These are phyloP conservation scores for Sextonia rubra DNA, from an alignment of 164 flowering plant species.

Conservation along the genomic window DNA sequence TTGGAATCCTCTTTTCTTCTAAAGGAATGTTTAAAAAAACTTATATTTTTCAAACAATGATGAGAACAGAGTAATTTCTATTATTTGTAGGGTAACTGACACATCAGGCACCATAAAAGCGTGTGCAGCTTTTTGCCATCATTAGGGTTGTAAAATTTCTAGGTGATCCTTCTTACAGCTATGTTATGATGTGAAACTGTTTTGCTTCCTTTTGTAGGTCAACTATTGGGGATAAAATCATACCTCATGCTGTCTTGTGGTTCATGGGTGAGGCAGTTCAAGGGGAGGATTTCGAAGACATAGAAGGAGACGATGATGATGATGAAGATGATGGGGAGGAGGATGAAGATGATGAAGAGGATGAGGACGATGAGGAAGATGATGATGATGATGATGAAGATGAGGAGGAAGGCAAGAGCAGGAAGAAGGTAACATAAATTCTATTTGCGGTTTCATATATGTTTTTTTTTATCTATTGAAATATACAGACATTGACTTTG, in stretches of 20 bases:
- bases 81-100: too few relatives aligned
- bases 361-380: slow-evolving; percentile 53
- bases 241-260: slow-evolving; percentile 89
- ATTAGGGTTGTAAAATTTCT: too few relatives aligned
- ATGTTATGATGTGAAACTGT: neutral
- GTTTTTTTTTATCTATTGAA: neutral
- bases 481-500: neutral
- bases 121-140: too few relatives aligned
- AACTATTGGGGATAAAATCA: slow-evolving; percentile 69
- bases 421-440: slow-evolving; percentile 41
- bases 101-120: too few relatives aligned
- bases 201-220: slow-evolving; percentile 39
- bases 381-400: slow-evolving; percentile 69
- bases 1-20: too few relatives aligned
- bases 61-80: too few relatives aligned
- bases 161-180: too few relatives aligned
- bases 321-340: slow-evolving; percentile 40
- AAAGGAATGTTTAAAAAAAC: too few relatives aligned
- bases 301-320: slow-evolving; percentile 49
- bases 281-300: slow-evolving; percentile 46
- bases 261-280: slow-evolving; percentile 76
- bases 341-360: slow-evolving; percentile 55
- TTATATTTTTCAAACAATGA: too few relatives aligned
- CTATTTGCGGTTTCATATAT: neutral
- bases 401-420: slow-evolving; percentile 36